phyloP scores from a whole-genome alignment of 2,329 filamentous ascomycete species.

The Fusarium buharicum region DNA sequence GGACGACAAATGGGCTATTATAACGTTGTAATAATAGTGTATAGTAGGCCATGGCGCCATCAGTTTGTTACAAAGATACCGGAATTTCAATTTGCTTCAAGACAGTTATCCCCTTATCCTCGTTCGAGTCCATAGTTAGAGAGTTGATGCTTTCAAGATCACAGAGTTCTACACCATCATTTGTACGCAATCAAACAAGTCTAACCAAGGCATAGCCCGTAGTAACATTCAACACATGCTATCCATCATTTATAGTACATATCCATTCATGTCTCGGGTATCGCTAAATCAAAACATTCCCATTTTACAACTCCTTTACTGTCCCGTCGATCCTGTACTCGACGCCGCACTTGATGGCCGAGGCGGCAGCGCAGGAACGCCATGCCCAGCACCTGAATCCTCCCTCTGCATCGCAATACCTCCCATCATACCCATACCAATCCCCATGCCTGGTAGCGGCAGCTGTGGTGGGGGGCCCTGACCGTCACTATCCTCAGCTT shows the following conservation, averaged over 20 bases:
- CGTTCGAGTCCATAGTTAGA: too few relatives aligned
- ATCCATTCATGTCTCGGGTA: conserved; percentile 47
- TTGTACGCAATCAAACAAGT: too few relatives aligned
- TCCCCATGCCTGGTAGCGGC: conserved; percentile 38
- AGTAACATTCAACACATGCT: conserved; percentile 3
- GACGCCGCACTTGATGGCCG: conserved; percentile 54
- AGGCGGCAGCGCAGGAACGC: conserved; percentile 47
- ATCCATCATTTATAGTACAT: conserved; percentile 34
- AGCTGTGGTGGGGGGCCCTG: conserved; percentile 39
- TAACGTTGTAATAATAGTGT: conserved; percentile 30
- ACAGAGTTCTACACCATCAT: background rate
- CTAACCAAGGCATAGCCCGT: background rate
- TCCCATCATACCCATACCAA: conserved; percentile 48
- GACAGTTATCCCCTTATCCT: background rate
- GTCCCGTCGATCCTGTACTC: conserved; percentile 56
- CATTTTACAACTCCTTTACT: conserved; percentile 39
- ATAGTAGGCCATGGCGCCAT: conserved; percentile 3
- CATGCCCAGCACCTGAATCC: conserved; percentile 44
- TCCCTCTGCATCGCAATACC: conserved; percentile 55
- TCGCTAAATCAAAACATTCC: conserved; percentile 45
- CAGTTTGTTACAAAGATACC: conserved; percentile 4
- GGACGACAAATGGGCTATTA: background rate
- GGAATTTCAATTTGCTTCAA: background rate
- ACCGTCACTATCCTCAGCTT: conserved; percentile 50
- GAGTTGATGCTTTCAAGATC: too few relatives aligned